These are phyloP conservation scores for Begonia peltatifolia DNA, from an alignment of 306 rosid species.

Conservation along the genomic window DNA sequence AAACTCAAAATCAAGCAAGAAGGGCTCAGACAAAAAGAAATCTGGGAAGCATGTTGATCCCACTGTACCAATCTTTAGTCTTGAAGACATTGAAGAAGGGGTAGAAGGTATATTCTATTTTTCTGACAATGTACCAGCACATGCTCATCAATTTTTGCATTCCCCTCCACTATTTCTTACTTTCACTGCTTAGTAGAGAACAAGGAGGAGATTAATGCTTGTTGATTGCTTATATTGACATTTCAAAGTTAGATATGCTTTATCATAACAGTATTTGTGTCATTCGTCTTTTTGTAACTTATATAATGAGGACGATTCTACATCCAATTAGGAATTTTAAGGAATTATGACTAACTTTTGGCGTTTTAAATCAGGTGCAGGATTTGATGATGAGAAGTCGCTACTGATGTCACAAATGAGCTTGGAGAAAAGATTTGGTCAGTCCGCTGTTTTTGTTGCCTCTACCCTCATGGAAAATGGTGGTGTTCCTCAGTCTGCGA, in stretches of 20 bases:
- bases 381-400: constrained; percentile 89
- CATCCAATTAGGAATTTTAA: not conserved
- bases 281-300: too few relatives aligned
- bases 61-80: constrained; percentile 68
- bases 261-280: too few relatives aligned
- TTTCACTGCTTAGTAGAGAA: not conserved
- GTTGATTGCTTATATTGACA: not conserved
- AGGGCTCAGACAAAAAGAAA: constrained; percentile 71
- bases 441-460: constrained; percentile 82
- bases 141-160: constrained; percentile 2
- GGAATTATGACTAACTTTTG: not conserved
- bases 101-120: constrained; percentile 52
- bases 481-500: constrained; percentile 91
- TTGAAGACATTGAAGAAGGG: constrained; percentile 94
- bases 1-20: constrained; percentile 56
- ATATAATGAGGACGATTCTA: not conserved
- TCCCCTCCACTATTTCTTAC: not conserved
- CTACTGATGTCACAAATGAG: constrained; percentile 84
- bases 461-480: constrained; percentile 98
- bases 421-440: constrained; percentile 91
- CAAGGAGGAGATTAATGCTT: constrained; percentile 3
- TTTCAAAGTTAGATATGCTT: not conserved
- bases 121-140: not conserved
- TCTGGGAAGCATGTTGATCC: constrained; percentile 63
- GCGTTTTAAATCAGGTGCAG: constrained; percentile 40